These are phyloP conservation scores for Aciculosporium take DNA, from an alignment of 2,329 filamentous ascomycete genomes.

Conservation along the genomic window DNA sequence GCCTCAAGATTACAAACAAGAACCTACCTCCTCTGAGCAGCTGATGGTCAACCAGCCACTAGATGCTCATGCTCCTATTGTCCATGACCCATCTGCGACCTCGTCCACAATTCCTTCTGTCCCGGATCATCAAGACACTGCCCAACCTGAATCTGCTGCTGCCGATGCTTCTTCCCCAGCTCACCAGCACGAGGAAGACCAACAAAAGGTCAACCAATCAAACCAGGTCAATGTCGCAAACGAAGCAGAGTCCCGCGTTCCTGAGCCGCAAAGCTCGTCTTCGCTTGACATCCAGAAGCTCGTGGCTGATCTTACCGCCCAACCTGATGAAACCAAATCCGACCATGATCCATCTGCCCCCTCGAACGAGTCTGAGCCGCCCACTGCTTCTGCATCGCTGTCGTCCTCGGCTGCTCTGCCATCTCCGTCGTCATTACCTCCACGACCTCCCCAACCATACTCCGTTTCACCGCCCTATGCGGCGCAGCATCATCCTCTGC, in stretches of 20 bases:
- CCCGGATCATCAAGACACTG: slow-evolving; percentile 10
- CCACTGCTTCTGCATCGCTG: slow-evolving; percentile 16
- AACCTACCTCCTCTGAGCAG: slow-evolving; percentile 26
- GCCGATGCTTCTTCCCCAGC: slow-evolving; percentile 12
- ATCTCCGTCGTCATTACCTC: slow-evolving; percentile 30
- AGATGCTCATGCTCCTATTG: slow-evolving; percentile 16
- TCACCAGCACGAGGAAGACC: slow-evolving; percentile 12
- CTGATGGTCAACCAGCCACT: slow-evolving; percentile 18
- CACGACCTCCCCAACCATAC: slow-evolving; percentile 29
- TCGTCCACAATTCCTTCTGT: slow-evolving; percentile 7
- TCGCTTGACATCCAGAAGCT: slow-evolving; percentile 25
- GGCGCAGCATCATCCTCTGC: slow-evolving; percentile 23
- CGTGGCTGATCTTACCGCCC: slow-evolving; percentile 27
- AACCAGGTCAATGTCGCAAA: slow-evolving; percentile 13
- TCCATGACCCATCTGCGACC: slow-evolving; percentile 19
- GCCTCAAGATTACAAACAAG: slow-evolving; percentile 27
- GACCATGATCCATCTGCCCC: slow-evolving; percentile 16
- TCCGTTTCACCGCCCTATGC: slow-evolving; percentile 22
- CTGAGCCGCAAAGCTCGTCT: slow-evolving; percentile 18
- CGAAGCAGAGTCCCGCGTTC: slow-evolving; percentile 15
- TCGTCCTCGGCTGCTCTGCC: slow-evolving; percentile 20
- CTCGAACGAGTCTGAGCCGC: slow-evolving; percentile 14
- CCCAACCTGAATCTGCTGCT: slow-evolving; percentile 8
- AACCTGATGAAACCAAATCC: slow-evolving; percentile 17
- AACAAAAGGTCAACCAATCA: slow-evolving; percentile 8